phyloP scores from a whole-genome alignment of 176 grass and related monocot genomes.

The Puccinellia tenuiflora region DNA sequence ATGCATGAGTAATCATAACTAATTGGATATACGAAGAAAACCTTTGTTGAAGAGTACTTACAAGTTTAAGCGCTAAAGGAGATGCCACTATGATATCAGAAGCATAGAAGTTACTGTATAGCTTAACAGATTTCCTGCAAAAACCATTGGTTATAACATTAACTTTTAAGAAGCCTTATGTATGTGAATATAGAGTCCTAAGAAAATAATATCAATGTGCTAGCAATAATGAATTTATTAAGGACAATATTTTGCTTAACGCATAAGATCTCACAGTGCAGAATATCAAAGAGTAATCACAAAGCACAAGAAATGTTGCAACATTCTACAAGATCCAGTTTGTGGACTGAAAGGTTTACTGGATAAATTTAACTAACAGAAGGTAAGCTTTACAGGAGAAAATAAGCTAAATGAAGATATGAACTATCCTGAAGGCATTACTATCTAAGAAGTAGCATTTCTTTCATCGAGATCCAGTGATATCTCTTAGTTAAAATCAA shows the following conservation, averaged over 20 bases:
- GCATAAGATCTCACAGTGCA: neutral
- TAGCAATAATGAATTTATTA: neutral
- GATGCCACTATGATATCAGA: slow-evolving; percentile 96
- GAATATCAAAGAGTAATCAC: slow-evolving; percentile 1
- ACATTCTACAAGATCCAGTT: neutral
- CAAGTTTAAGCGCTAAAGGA: slow-evolving; percentile 78
- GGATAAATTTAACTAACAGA: neutral
- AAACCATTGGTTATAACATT: slow-evolving; percentile 26
- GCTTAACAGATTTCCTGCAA: slow-evolving; percentile 84
- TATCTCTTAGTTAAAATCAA: neutral
- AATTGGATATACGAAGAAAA: neutral
- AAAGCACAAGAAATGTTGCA: neutral
- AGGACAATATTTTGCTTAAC: neutral
- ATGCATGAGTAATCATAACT: neutral
- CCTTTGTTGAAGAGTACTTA: slow-evolving; percentile 33
- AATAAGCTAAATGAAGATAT: neutral
- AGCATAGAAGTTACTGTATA: slow-evolving; percentile 92
- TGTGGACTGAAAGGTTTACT: neutral
- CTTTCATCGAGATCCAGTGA: neutral
- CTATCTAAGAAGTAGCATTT: neutral
- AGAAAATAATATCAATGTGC: slow-evolving; percentile 1
- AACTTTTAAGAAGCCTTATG: slow-evolving; percentile 13
- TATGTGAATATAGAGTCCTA: slow-evolving; percentile 1
- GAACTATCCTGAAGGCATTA: no score
- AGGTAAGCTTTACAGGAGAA: neutral